Conservation (phyloP, 805 yeast genomes). For the Cyberlindnera lachancei region DNA sequence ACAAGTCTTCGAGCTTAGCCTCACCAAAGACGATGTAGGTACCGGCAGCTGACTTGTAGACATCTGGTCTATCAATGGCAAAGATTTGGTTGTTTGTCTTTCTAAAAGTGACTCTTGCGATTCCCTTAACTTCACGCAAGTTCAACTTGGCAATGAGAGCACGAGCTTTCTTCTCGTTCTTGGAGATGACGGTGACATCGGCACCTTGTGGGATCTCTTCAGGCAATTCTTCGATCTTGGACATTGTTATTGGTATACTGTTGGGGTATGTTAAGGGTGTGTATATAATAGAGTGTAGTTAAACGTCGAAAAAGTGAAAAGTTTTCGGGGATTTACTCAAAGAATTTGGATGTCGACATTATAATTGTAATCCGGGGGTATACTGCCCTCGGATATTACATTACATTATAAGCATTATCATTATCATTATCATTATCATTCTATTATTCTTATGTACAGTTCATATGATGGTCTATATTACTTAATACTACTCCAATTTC, state of each 20-base stretch:
- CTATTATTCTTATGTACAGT: too few species aligned
- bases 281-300: conserved; percentile 3
- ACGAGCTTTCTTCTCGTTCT: conserved; percentile 95
- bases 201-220: conserved; percentile 66
- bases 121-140: conserved; percentile 85
- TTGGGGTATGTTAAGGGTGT: neutral
- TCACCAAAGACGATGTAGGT: conserved; percentile 97
- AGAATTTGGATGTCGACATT: too few species aligned
- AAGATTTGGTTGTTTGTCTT: conserved; percentile 85
- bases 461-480: neutral
- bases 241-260: conserved; percentile 4
- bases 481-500: conserved; percentile 6
- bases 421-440: too few species aligned
- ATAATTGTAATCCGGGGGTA: too few species aligned
- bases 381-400: too few species aligned
- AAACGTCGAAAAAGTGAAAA: neutral
- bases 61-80: conserved; percentile 92
- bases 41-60: conserved; percentile 87
- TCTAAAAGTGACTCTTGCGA: conserved; percentile 92
- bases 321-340: too few species aligned
- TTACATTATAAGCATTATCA: too few species aligned
- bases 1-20: conserved; percentile 92
- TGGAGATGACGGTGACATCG: conserved; percentile 71
- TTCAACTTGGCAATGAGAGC: conserved; percentile 80
- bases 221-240: conserved; percentile 13